phyloP scores from a whole-genome alignment of 352 stramenopile species.

The Pythium brassicae region DNA sequence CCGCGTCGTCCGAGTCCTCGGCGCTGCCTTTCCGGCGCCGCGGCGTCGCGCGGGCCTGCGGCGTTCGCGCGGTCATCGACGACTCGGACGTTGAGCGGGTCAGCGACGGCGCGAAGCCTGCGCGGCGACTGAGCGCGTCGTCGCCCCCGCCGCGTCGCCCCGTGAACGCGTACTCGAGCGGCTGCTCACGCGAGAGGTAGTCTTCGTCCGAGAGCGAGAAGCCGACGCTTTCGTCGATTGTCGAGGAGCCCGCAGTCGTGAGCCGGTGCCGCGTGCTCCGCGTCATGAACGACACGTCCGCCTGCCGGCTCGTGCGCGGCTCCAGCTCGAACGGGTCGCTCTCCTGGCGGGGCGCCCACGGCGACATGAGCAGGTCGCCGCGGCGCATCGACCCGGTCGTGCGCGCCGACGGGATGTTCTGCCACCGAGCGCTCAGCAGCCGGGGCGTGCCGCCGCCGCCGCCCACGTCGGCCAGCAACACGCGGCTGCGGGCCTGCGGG shows the following conservation, averaged over 20 bases:
- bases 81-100: constrained; percentile 18
- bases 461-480: neutral
- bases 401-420: constrained; percentile 25
- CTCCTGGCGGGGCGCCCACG: constrained; percentile 18
- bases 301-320: constrained; percentile 17
- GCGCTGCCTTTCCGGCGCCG: constrained; percentile 7
- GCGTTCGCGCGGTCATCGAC: constrained; percentile 11
- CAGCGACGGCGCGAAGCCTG: constrained; percentile 3
- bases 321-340: constrained; percentile 24
- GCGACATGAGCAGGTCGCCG: constrained; percentile 44
- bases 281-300: constrained; percentile 17
- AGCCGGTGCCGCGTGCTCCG: constrained; percentile 31
- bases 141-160: constrained; percentile 5
- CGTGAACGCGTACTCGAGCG: constrained; percentile 22
- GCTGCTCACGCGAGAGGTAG: constrained; percentile 57
- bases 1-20: neutral
- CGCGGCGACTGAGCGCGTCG: constrained; percentile 5
- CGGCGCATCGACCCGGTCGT: constrained; percentile 18
- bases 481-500: no score
- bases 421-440: constrained; percentile 21
- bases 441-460: constrained; percentile 21
- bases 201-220: constrained; percentile 68
- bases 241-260: constrained; percentile 16
- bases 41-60: constrained; percentile 2
- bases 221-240: constrained; percentile 31